Percentiles rank a stretch among this genome's conserved stretches.
Evolutionary conservation across 2,329 filamentous ascomycete species (phyloP).

Genomic region (Penicillium sp.): DNA sequence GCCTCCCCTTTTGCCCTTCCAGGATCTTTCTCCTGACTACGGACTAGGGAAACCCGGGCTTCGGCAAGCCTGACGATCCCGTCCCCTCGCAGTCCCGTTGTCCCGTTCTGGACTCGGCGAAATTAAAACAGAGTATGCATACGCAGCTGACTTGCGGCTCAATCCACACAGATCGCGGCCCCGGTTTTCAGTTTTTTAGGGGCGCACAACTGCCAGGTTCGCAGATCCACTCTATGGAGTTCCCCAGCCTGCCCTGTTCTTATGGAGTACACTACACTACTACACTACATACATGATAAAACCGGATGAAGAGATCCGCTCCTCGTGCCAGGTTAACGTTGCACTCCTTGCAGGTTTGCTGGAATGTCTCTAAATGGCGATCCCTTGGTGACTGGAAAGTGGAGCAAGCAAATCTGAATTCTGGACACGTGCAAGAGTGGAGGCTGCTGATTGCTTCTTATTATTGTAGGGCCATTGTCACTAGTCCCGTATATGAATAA

Average conservation of each 20-base stretch:
- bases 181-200: conserved; percentile 10
- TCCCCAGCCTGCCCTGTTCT: background rate
- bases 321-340: background rate
- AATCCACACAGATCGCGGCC: conserved; percentile 16
- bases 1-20: background rate
- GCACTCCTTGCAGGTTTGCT: background rate
- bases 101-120: background rate
- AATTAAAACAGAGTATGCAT: conserved; percentile 12
- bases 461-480: background rate
- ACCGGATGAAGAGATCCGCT: background rate
- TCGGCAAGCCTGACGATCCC: background rate
- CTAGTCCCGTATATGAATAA: background rate
- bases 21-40: background rate
- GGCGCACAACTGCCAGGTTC: background rate
- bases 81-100: background rate
- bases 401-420: background rate
- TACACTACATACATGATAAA: background rate
- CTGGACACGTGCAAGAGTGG: background rate
- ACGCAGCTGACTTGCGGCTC: conserved; percentile 19
- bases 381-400: background rate
- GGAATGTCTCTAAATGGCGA: background rate
- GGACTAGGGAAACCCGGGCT: background rate
- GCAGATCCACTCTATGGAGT: conserved; percentile 7
- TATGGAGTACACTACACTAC: too few relatives aligned
- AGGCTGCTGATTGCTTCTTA: background rate